Evolutionary conservation across 306 rosid species (phyloP).

Genomic region (Begonia peltatifolia): DNA sequence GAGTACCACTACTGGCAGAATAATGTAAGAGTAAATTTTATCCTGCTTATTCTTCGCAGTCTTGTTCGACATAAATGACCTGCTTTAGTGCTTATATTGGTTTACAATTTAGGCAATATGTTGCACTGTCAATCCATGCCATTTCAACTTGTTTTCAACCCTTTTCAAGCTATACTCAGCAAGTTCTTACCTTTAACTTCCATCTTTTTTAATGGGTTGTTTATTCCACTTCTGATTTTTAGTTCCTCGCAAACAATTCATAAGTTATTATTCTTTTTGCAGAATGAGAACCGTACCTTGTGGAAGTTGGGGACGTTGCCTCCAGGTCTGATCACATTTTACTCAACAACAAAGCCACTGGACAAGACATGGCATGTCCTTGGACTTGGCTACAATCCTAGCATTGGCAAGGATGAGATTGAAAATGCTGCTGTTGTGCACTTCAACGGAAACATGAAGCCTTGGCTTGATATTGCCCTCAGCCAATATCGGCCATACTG

Average conservation of each 20-base stretch:
- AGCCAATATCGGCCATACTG: constrained; percentile 3
- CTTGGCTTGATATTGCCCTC: constrained; percentile 9
- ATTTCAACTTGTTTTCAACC: too few relatives aligned
- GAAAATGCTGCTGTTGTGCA: constrained; percentile 8
- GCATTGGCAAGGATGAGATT: constrained; percentile 6
- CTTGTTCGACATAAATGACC: neutral
- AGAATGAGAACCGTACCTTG: constrained; percentile 10
- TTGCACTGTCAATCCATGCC: too few relatives aligned
- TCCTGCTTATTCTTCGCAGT: neutral
- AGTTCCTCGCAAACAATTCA: too few relatives aligned
- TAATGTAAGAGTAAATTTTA: neutral
- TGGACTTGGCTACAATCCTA: constrained; percentile 10
- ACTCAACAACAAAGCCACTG: constrained; percentile 8
- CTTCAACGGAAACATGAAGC: constrained; percentile 10
- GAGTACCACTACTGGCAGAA: constrained; percentile 10
- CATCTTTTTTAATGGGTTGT: too few relatives aligned
- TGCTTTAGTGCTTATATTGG: neutral
- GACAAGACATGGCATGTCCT: constrained; percentile 8
- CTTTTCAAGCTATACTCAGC: too few relatives aligned
- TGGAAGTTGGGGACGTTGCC: constrained; percentile 11
- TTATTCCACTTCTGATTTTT: too few relatives aligned
- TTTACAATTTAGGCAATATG: neutral
- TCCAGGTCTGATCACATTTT: constrained; percentile 8
- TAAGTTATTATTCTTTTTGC: neutral
- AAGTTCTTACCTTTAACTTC: too few relatives aligned